Evolutionary conservation across 257 asterid genomes (phyloP).

Genomic region (Solanum pinnatisectum): DNA sequence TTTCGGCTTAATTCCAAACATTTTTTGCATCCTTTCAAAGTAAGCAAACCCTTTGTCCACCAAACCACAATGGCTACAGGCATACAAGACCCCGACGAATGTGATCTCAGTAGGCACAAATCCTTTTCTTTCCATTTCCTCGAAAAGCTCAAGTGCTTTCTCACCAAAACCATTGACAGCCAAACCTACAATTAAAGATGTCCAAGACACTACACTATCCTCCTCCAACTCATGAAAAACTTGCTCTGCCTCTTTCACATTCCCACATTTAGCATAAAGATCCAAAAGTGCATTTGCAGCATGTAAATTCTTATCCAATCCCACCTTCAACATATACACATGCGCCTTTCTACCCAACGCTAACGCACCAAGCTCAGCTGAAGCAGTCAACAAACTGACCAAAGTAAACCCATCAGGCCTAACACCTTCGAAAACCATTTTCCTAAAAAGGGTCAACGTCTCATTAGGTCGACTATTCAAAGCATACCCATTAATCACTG

Average conservation of each 20-base stretch:
- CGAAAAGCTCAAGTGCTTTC: slow-evolving; percentile 50
- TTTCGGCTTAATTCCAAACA: slow-evolving; percentile 45
- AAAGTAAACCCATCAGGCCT: slow-evolving; percentile 76
- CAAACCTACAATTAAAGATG: slow-evolving; percentile 55
- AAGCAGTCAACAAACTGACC: slow-evolving; percentile 74
- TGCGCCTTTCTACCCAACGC: slow-evolving; percentile 67
- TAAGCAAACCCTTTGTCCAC: slow-evolving; percentile 58
- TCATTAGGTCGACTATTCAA: slow-evolving; percentile 64
- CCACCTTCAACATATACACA: slow-evolving; percentile 50
- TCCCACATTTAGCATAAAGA: slow-evolving; percentile 71
- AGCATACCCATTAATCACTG: slow-evolving; percentile 59
- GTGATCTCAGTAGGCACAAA: slow-evolving; percentile 57
- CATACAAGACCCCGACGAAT: slow-evolving; percentile 68
- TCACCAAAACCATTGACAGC: slow-evolving; percentile 74
- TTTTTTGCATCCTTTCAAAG: slow-evolving; percentile 46
- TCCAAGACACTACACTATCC: slow-evolving; percentile 68
- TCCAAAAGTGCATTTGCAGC: slow-evolving; percentile 62
- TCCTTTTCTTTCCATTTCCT: slow-evolving; percentile 42
- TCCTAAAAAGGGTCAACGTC: slow-evolving; percentile 35
- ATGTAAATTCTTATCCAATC: slow-evolving; percentile 51
- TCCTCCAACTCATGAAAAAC: slow-evolving; percentile 51
- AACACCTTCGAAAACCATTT: slow-evolving; percentile 36
- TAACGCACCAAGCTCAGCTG: slow-evolving; percentile 71
- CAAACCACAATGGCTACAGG: slow-evolving; percentile 85
- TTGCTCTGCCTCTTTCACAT: slow-evolving; percentile 43